phyloP scores from a whole-genome alignment of 1,139 yeast species.

The Geotrichum macrosporum region DNA sequence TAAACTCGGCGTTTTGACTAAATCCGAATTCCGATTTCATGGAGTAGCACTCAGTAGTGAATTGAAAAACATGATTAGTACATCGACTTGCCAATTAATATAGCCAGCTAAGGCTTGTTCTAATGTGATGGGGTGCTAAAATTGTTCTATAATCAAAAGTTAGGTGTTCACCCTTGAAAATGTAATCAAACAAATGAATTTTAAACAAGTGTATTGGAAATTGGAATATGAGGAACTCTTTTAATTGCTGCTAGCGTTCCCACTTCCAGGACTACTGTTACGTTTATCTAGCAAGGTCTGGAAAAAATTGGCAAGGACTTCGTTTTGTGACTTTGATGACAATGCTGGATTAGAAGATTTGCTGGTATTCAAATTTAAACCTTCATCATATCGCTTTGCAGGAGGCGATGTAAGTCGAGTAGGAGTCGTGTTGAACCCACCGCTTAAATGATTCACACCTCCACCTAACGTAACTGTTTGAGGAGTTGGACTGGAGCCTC shows the following conservation, averaged over 20 bases:
- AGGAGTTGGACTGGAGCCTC: conserved; percentile 1
- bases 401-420: conserved; percentile 14
- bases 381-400: conserved; percentile 18
- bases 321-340: conserved; percentile 26
- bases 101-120: too few relatives aligned
- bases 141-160: neutral
- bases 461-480: neutral
- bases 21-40: too few relatives aligned
- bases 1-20: too few relatives aligned
- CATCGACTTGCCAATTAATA: too few relatives aligned
- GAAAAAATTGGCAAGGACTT: conserved; percentile 32
- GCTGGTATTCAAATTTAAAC: conserved; percentile 22
- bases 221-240: neutral
- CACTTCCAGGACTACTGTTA: neutral
- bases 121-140: too few relatives aligned
- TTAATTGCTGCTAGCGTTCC: neutral
- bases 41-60: too few relatives aligned
- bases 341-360: conserved; percentile 24
- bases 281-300: conserved; percentile 30
- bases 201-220: neutral
- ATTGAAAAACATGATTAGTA: too few relatives aligned
- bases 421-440: neutral
- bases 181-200: too few relatives aligned
- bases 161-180: too few relatives aligned
- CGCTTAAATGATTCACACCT: conserved; percentile 1